A percentile compares a stretch with the other conserved stretches of the same genome.
Evolutionary conservation across 78 protist genomes (phyloP).

Genomic region (slime mould (Dictyostelium discoideum)): DNA sequence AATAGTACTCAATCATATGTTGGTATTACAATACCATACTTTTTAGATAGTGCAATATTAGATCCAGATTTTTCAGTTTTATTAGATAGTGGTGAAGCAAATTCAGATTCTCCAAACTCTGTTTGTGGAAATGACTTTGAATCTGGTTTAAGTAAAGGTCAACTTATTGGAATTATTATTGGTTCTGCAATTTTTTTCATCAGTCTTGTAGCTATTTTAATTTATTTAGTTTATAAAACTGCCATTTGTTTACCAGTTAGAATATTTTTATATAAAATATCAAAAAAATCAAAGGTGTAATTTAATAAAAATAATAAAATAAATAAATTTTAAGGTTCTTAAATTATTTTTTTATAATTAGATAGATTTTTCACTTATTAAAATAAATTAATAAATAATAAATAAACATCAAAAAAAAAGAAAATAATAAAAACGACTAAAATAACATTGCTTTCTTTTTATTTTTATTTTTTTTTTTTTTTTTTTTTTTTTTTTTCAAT

Average conservation of each 20-base stretch:
- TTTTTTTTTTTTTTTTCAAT: no score
- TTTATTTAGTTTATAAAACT: neutral
- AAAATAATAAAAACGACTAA: no score
- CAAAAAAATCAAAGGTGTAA: neutral
- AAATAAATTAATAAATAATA: no score
- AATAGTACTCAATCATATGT: neutral
- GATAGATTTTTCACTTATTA: no score
- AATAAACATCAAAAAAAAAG: no score
- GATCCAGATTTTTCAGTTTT: slow-evolving; percentile 44
- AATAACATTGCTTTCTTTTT: no score
- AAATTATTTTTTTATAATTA: no score
- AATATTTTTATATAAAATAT: no score
- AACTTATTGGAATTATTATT: neutral
- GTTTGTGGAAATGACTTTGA: neutral
- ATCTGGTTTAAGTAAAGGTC: neutral
- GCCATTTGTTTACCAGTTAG: neutral
- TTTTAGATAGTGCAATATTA: neutral
- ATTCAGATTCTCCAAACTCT: neutral
- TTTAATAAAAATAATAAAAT: neutral
- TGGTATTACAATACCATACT: slow-evolving; percentile 18
- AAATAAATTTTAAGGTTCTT: neutral
- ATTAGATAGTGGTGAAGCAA: neutral
- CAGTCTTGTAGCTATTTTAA: neutral
- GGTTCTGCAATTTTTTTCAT: neutral
- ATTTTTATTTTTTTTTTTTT: no score